Evolutionary conservation across 306 rosid species (phyloP).

Genomic region (Prunus armeniaca): DNA sequence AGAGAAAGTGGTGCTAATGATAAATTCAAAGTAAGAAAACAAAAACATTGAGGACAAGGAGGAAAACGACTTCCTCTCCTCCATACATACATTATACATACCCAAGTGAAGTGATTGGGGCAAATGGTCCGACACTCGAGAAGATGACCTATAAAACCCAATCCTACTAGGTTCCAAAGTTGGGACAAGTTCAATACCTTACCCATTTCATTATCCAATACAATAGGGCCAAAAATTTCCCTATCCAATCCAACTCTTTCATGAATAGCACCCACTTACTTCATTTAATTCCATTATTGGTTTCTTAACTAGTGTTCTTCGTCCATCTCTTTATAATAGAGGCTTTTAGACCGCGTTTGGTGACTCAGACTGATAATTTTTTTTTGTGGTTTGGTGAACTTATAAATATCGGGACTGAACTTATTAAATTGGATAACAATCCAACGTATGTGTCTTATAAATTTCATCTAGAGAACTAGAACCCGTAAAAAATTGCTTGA

Average conservation of each 20-base stretch:
- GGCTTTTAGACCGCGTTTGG: too few species aligned
- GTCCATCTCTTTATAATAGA: too few species aligned
- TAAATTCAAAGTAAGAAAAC: neutral
- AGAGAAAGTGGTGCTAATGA: too few species aligned
- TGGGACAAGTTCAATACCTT: neutral
- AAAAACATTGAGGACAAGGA: neutral
- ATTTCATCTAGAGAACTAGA: too few species aligned
- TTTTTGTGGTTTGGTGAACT: too few species aligned
- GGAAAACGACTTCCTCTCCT: neutral
- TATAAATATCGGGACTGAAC: too few species aligned
- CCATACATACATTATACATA: neutral
- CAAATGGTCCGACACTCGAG: neutral
- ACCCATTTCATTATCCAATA: neutral
- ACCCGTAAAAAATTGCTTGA: too few species aligned
- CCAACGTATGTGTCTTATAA: too few species aligned
- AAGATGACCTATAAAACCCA: neutral
- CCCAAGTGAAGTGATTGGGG: neutral
- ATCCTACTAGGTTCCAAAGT: neutral
- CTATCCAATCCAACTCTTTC: neutral
- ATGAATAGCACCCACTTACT: neutral
- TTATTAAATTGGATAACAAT: too few species aligned
- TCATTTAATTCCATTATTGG: too few species aligned
- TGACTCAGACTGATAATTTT: too few species aligned
- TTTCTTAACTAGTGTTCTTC: too few species aligned
- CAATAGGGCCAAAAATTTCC: neutral